These are phyloP conservation scores for Trichophyton simii DNA, from an alignment of 2,329 filamentous ascomycete species.

Conservation along the genomic window DNA sequence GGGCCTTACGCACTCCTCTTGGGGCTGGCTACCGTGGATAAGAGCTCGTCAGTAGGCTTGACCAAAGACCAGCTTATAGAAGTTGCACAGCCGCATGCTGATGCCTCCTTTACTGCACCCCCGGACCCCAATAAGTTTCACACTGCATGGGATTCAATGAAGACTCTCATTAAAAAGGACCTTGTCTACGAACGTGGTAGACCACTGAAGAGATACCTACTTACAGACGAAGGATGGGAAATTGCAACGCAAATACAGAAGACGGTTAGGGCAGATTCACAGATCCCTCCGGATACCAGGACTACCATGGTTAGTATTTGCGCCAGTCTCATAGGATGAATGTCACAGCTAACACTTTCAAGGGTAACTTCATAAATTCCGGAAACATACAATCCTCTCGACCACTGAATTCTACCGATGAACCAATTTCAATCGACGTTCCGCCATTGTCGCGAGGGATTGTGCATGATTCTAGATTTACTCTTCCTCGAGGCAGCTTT, in stretches of 20 bases:
- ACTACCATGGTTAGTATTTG: background rate
- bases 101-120: constrained; percentile 59
- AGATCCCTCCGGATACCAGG: background rate
- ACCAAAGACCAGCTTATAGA: constrained; percentile 58
- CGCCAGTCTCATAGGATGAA: background rate
- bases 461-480: constrained; percentile 38
- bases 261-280: background rate
- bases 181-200: constrained; percentile 59
- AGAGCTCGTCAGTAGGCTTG: constrained; percentile 45
- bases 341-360: background rate
- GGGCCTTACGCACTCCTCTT: constrained; percentile 62
- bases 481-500: constrained; percentile 53
- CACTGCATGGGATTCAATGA: constrained; percentile 76
- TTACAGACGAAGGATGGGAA: constrained; percentile 70
- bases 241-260: constrained; percentile 49
- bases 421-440: background rate
- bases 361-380: background rate
- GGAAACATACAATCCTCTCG: background rate
- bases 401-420: background rate
- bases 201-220: constrained; percentile 52
- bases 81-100: constrained; percentile 57
- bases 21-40: constrained; percentile 49
- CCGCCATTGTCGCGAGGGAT: background rate
- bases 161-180: constrained; percentile 59
- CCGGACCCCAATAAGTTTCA: constrained; percentile 57